A percentile compares a stretch with the other conserved stretches of the same genome.
phyloP scores from a whole-genome alignment of 2,329 filamentous ascomycete species.

The Calonectria henricotiae region DNA sequence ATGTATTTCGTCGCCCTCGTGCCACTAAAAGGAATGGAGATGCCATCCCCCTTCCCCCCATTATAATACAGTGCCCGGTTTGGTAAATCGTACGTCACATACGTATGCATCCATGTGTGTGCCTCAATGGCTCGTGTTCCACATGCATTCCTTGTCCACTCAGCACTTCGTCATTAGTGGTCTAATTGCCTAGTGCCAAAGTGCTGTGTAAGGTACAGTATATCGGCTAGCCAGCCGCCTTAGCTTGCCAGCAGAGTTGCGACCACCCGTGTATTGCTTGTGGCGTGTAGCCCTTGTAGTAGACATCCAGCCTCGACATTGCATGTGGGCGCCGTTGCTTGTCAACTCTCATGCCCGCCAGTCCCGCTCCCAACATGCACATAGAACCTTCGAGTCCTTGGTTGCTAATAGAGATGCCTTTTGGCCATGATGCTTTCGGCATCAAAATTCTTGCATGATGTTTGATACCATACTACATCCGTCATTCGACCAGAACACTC shows the following conservation, averaged over 20 bases:
- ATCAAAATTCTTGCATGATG: neutral
- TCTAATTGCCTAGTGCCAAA: slow-evolving; percentile 6
- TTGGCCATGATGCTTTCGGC: slow-evolving; percentile 7
- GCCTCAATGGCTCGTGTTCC: slow-evolving; percentile 16
- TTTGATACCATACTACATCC: neutral
- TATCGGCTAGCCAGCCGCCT: slow-evolving; percentile 15
- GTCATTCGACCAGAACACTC: neutral
- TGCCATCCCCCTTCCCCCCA: neutral
- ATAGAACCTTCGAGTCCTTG: neutral
- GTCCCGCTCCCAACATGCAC: neutral
- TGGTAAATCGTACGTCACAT: neutral
- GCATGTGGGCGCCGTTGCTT: slow-evolving; percentile 16
- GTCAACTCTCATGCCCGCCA: slow-evolving; percentile 19
- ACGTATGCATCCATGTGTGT: slow-evolving; percentile 16
- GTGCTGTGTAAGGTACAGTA: slow-evolving; percentile 25
- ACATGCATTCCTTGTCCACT: slow-evolving; percentile 26
- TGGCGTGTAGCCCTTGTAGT: slow-evolving; percentile 33
- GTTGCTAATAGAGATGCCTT: neutral
- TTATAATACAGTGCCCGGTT: neutral
- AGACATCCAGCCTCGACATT: slow-evolving; percentile 12
- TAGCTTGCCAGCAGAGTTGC: slow-evolving; percentile 11
- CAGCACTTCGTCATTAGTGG: slow-evolving; percentile 20
- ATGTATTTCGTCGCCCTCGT: neutral
- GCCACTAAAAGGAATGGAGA: neutral
- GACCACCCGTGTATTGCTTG: slow-evolving; percentile 3